phyloP scores from a whole-genome alignment of 495 filamentous ascomycete species.

The Acidomyces sp. region DNA sequence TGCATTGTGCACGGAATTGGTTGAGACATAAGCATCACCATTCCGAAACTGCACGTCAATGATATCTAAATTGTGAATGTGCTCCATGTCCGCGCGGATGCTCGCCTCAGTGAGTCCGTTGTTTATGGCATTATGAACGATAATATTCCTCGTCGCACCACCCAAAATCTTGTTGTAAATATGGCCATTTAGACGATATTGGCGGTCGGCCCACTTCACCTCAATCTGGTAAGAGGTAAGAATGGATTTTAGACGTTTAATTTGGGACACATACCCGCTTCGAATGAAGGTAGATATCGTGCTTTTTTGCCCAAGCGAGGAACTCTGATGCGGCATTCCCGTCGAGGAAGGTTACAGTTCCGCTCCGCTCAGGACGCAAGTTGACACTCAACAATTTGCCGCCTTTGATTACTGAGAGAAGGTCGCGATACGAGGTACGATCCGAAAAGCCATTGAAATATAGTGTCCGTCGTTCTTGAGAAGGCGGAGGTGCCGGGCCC shows the following conservation, averaged over 20 bases:
- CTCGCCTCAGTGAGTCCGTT: conserved; percentile 44
- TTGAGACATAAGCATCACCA: conserved; percentile 50
- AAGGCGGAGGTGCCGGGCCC: conserved; percentile 19
- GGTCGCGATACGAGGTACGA: conserved; percentile 50
- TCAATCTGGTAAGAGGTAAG: conserved; percentile 42
- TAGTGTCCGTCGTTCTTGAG: conserved; percentile 47
- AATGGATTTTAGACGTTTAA: not conserved
- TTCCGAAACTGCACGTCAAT: conserved; percentile 48
- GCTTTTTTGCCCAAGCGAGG: conserved; percentile 46
- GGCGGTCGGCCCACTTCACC: conserved; percentile 57
- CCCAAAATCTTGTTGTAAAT: conserved; percentile 51
- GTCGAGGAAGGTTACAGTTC: conserved; percentile 58
- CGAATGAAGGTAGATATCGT: conserved; percentile 56
- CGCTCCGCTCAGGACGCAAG: conserved; percentile 48
- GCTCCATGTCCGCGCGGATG: conserved; percentile 64
- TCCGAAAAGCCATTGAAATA: conserved; percentile 50
- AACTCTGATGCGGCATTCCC: conserved; percentile 50
- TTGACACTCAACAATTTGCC: conserved; percentile 59
- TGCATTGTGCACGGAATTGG: conserved; percentile 67
- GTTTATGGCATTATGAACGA: conserved; percentile 45
- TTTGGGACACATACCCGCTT: conserved; percentile 44
- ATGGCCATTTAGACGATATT: conserved; percentile 55
- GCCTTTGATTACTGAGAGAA: conserved; percentile 52
- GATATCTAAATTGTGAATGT: conserved; percentile 67
- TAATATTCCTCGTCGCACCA: conserved; percentile 68